These are phyloP conservation scores for Euphorbia celastroides DNA, from an alignment of 441 rosid species.

Conservation along the genomic window DNA sequence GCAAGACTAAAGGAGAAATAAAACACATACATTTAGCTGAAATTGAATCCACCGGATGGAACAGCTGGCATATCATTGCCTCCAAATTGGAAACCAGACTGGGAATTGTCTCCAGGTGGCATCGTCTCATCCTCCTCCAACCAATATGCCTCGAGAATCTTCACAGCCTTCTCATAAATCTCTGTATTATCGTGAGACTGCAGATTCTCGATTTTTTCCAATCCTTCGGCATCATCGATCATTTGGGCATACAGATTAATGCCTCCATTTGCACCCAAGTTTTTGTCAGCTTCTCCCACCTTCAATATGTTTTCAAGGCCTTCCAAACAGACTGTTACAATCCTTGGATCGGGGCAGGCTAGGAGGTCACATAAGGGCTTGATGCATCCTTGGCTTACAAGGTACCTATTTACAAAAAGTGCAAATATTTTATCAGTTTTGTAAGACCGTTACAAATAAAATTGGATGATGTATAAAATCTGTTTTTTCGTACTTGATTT, in stretches of 20 bases:
- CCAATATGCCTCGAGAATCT: constrained; percentile 82
- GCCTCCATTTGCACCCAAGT: constrained; percentile 42
- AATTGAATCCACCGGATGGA: constrained; percentile 84
- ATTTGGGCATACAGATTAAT: constrained; percentile 63
- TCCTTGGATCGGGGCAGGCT: constrained; percentile 80
- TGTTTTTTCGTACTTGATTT: constrained; percentile 54
- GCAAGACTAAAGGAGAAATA: too few relatives aligned
- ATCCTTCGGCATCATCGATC: constrained; percentile 78
- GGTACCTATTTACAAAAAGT: constrained; percentile 32
- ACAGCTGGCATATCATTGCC: constrained; percentile 44
- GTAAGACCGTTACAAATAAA: not conserved
- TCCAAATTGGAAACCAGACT: constrained; percentile 58
- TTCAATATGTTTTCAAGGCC: constrained; percentile 85
- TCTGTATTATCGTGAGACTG: constrained; percentile 71
- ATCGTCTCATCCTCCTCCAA: constrained; percentile 65
- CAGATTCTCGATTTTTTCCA: constrained; percentile 71
- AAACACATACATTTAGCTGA: constrained; percentile 39
- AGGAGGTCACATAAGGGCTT: constrained; percentile 93
- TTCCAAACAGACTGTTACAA: constrained; percentile 72
- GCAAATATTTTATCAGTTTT: constrained; percentile 1
- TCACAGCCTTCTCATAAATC: constrained; percentile 76
- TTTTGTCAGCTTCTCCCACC: constrained; percentile 80
- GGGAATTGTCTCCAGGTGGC: constrained; percentile 58
- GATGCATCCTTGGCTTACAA: constrained; percentile 72
- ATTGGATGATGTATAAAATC: not conserved